These are phyloP conservation scores for Rheum nobile DNA, from an alignment of 148 eudicot species.

Conservation along the genomic window DNA sequence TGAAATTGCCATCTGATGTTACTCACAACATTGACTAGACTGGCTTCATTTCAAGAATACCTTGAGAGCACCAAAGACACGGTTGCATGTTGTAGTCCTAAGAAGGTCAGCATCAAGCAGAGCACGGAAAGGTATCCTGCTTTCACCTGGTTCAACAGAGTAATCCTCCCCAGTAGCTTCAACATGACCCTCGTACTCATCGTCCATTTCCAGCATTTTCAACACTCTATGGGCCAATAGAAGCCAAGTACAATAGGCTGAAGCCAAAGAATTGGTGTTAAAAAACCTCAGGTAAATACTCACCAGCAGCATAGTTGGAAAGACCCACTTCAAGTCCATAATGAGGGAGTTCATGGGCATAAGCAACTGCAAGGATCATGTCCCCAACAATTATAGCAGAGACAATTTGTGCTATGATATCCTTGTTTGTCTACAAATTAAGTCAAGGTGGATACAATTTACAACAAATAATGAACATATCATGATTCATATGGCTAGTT, in stretches of 20 bases:
- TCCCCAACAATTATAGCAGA: conserved; percentile 71
- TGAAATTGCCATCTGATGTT: neutral
- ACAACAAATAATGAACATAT: neutral
- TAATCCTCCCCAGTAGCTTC: conserved; percentile 84
- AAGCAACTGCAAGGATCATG: conserved; percentile 54
- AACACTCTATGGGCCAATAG: conserved; percentile 62
- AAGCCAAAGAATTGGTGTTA: neutral
- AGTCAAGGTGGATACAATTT: conserved; percentile 19
- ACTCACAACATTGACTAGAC: neutral
- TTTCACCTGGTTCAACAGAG: conserved; percentile 74
- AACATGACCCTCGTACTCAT: conserved; percentile 61
- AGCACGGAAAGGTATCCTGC: conserved; percentile 85
- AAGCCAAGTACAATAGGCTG: conserved; percentile 75
- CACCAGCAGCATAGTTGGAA: conserved; percentile 75
- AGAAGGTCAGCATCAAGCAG: conserved; percentile 77
- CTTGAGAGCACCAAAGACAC: conserved; percentile 85
- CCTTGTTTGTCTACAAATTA: conserved; percentile 52
- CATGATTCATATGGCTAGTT: neutral
- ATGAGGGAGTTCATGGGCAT: conserved; percentile 68
- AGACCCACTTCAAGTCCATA: conserved; percentile 72
- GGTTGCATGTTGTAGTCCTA: conserved; percentile 69
- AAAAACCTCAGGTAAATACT: neutral
- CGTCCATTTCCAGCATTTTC: conserved; percentile 60
- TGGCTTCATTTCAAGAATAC: conserved; percentile 16
- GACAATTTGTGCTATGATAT: conserved; percentile 51